A percentile compares a stretch with the other conserved stretches of the same genome.
Conservation (phyloP, 2,329 filamentous ascomycete genomes). For the Hortaea sp. region DNA sequence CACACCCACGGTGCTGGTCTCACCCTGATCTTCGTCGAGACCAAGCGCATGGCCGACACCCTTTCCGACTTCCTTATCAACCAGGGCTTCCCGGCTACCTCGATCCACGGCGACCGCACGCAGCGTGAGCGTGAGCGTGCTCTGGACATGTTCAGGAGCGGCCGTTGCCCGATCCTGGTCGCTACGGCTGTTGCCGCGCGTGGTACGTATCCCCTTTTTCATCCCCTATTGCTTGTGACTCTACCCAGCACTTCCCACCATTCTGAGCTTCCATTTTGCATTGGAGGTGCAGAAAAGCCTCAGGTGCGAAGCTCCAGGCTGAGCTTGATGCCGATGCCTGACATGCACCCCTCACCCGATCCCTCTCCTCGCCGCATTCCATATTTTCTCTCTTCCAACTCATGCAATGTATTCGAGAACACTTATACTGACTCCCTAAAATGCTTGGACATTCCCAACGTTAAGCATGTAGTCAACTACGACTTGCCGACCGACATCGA, state of each 20-base stretch:
- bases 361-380: too few species aligned
- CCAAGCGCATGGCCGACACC: conserved; percentile 98
- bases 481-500: conserved; percentile 98
- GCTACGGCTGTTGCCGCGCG: conserved; percentile 91
- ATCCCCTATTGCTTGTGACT: background rate
- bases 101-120: conserved; percentile 96
- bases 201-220: conserved; percentile 41
- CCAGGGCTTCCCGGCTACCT: conserved; percentile 95
- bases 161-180: conserved; percentile 88
- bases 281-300: too few species aligned
- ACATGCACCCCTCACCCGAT: too few species aligned
- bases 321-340: too few species aligned
- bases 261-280: too few species aligned
- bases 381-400: too few species aligned
- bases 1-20: conserved; percentile 85
- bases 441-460: conserved; percentile 77
- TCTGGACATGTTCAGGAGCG: conserved; percentile 94
- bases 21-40: conserved; percentile 97
- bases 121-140: conserved; percentile 98
- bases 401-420: too few species aligned
- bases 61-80: conserved; percentile 97
- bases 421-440: background rate
- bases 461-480: conserved; percentile 97
- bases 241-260: too few species aligned
- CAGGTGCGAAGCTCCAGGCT: too few species aligned